Conservation (phyloP, 176 grass and related monocot genomes). For the Oryza australiensis region DNA sequence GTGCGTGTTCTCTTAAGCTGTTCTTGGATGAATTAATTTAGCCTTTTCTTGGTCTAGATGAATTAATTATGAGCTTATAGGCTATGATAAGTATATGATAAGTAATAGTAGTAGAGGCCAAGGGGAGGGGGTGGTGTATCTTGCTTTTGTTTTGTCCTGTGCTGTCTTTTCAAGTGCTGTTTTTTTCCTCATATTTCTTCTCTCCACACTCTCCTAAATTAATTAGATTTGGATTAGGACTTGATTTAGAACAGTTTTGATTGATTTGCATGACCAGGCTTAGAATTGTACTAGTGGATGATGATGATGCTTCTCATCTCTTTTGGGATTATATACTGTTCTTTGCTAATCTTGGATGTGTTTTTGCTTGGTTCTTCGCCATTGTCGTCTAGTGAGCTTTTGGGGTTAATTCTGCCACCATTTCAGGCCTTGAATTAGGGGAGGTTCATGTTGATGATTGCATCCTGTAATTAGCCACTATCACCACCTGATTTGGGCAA, state of each 20-base stretch:
- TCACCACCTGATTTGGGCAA: constrained; percentile 26
- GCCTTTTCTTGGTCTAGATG: background rate
- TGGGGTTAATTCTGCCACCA: background rate
- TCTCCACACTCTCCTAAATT: background rate
- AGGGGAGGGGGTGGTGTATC: constrained; percentile 8
- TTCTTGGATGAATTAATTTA: background rate
- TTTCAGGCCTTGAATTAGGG: background rate
- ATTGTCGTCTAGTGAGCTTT: constrained; percentile 44
- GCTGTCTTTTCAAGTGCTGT: constrained; percentile 44
- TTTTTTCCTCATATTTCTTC: background rate
- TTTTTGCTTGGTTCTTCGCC: constrained; percentile 27
- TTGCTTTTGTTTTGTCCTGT: constrained; percentile 60
- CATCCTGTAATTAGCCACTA: background rate
- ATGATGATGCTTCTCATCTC: background rate
- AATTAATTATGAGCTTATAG: background rate
- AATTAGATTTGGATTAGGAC: constrained; percentile 31
- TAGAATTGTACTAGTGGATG: background rate
- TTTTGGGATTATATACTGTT: background rate
- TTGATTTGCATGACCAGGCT: background rate
- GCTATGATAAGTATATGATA: too few species aligned
- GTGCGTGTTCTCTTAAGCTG: too few species aligned
- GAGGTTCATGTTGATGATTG: background rate
- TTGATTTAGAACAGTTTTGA: background rate
- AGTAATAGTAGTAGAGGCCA: constrained; percentile 11
- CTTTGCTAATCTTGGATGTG: constrained; percentile 26